A percentile compares a stretch with the other conserved stretches of the same genome.
Evolutionary conservation across 176 grass and related monocot species (phyloP).

Genomic region (Hsuehochloa calcarea): DNA sequence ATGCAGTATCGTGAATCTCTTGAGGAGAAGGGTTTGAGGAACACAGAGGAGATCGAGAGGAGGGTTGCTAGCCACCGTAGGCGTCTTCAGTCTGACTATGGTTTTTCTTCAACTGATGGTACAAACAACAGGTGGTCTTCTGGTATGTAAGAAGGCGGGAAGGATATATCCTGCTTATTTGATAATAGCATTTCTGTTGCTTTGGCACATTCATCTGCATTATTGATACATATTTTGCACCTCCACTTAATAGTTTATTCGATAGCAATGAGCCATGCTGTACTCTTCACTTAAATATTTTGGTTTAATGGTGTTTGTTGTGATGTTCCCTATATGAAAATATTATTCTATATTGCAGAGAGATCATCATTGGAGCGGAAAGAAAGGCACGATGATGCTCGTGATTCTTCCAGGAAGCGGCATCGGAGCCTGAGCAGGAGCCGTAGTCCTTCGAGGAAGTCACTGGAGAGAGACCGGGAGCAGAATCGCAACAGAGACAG

Average conservation of each 20-base stretch:
- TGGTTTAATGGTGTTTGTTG: not conserved
- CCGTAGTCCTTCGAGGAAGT: slow-evolving; percentile 67
- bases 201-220: slow-evolving; percentile 15
- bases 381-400: slow-evolving; percentile 52
- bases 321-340: not conserved
- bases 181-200: slow-evolving; percentile 12
- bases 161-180: slow-evolving; percentile 11
- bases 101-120: slow-evolving; percentile 69
- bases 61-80: slow-evolving; percentile 72
- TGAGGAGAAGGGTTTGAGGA: slow-evolving; percentile 79
- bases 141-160: slow-evolving; percentile 49
- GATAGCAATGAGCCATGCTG: slow-evolving; percentile 3
- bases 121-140: slow-evolving; percentile 54
- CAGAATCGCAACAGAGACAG: slow-evolving; percentile 55
- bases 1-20: slow-evolving; percentile 91
- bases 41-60: slow-evolving; percentile 81
- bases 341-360: slow-evolving; percentile 40
- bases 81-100: slow-evolving; percentile 79
- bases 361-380: slow-evolving; percentile 57
- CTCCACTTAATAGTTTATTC: not conserved
- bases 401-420: slow-evolving; percentile 62
- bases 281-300: not conserved
- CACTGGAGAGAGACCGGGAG: slow-evolving; percentile 65
- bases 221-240: not conserved
- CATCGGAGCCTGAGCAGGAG: slow-evolving; percentile 65